Conservation (phyloP, 2,329 filamentous ascomycete species). For the Plenodomus biglobosus region DNA sequence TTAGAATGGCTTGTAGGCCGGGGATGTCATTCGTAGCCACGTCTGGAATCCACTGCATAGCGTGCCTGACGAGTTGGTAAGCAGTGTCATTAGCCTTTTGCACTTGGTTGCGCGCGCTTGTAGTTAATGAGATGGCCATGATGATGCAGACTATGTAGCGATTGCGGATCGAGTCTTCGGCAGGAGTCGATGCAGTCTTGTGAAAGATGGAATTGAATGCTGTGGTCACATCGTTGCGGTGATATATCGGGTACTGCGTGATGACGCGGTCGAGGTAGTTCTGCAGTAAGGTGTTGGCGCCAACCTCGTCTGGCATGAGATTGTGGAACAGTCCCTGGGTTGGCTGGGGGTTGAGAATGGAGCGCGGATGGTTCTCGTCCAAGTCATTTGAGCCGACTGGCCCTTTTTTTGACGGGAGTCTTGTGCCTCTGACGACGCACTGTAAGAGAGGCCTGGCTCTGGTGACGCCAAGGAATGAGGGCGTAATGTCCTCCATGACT, state of each 20-base stretch:
- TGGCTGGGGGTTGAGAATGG: conserved; percentile 41
- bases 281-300: conserved; percentile 35
- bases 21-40: conserved; percentile 42
- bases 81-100: conserved; percentile 37
- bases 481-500: conserved; percentile 41
- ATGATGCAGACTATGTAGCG: conserved; percentile 43
- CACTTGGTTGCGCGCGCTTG: conserved; percentile 38
- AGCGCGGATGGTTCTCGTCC: conserved; percentile 41
- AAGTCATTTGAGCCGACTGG: conserved; percentile 40
- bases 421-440: conserved; percentile 41
- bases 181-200: conserved; percentile 23
- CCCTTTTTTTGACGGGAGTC: conserved; percentile 38
- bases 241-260: conserved; percentile 44
- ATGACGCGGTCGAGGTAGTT: conserved; percentile 40
- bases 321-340: conserved; percentile 27
- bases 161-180: conserved; percentile 32
- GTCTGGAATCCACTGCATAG: conserved; percentile 42
- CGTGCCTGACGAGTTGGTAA: conserved; percentile 37
- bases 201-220: conserved; percentile 40
- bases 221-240: conserved; percentile 35
- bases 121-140: conserved; percentile 42
- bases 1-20: conserved; percentile 39
- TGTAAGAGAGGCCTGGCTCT: conserved; percentile 35
- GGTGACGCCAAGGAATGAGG: conserved; percentile 40
- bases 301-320: conserved; percentile 33